phyloP scores from a whole-genome alignment of 139 green algal species.

The Tetratostichococcus sp. region DNA sequence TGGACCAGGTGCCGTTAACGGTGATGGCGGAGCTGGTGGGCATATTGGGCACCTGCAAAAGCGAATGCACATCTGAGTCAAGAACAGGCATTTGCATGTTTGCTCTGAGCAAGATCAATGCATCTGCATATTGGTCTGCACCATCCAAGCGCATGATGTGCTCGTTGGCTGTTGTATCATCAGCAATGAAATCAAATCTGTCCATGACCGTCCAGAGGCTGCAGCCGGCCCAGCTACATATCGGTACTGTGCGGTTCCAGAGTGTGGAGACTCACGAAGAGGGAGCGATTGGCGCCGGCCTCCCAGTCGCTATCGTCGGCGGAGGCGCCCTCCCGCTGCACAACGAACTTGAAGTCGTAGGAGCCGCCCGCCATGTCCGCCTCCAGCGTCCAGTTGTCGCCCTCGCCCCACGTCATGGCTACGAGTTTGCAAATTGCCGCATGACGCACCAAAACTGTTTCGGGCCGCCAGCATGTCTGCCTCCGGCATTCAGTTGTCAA shows the following conservation, averaged over 20 bases:
- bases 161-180: no score
- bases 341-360: constrained; percentile 41
- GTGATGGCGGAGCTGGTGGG: not conserved
- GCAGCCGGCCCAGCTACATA: no score
- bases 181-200: no score
- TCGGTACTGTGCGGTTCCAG: no score
- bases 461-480: no score
- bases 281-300: constrained; percentile 14
- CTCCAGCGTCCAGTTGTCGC: constrained; percentile 28
- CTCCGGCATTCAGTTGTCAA: no score
- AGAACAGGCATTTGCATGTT: not conserved
- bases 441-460: no score
- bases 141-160: no score
- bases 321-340: constrained; percentile 1
- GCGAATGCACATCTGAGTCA: no score
- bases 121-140: no score
- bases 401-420: constrained; percentile 42
- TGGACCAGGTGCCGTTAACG: not conserved
- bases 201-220: no score
- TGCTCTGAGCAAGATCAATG: no score
- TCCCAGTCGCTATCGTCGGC: constrained; percentile 14
- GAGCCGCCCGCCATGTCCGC: constrained; percentile 22
- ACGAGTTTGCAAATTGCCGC: not conserved
- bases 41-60: not conserved
- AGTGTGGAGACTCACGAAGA: constrained; percentile 12